Evolutionary conservation across 768 basidiomycete genomes (phyloP).

Genomic region (Phlebiopsis gigantea): DNA sequence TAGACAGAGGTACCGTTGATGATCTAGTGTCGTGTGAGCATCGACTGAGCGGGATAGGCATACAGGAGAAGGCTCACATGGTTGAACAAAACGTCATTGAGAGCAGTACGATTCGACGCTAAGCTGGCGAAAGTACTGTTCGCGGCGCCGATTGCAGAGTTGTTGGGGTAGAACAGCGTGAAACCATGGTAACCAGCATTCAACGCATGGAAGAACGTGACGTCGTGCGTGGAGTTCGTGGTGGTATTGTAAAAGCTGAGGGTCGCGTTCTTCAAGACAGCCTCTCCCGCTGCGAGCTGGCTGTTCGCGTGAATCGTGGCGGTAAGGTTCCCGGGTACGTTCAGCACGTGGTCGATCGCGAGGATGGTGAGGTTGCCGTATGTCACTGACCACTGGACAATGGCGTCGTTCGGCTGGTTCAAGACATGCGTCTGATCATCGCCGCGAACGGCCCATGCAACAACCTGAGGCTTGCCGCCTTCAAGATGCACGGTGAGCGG

Average conservation of each 20-base stretch:
- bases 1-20: constrained; percentile 68
- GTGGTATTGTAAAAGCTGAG: constrained; percentile 21
- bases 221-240: constrained; percentile 29
- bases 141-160: constrained; percentile 40
- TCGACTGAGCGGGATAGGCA: neutral
- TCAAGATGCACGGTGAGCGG: constrained; percentile 43
- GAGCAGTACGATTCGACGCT: constrained; percentile 39
- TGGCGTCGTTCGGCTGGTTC: constrained; percentile 39
- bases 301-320: constrained; percentile 37
- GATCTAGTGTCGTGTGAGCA: constrained; percentile 29
- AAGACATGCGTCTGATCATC: constrained; percentile 39
- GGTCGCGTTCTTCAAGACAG: constrained; percentile 22
- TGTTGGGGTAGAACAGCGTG: constrained; percentile 63
- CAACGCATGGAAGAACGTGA: constrained; percentile 31
- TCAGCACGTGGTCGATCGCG: constrained; percentile 46
- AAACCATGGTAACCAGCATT: constrained; percentile 39
- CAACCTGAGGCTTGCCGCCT: constrained; percentile 52
- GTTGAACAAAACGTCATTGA: constrained; percentile 46
- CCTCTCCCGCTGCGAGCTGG: constrained; percentile 29
- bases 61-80: constrained; percentile 41
- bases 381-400: constrained; percentile 33
- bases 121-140: constrained; percentile 29
- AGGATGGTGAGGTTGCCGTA: constrained; percentile 41
- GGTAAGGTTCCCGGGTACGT: constrained; percentile 44
- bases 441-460: constrained; percentile 37